Base-by-base conservation (phyloP, 257 asterid genomes). In the Coffea eugenioides region DNA sequence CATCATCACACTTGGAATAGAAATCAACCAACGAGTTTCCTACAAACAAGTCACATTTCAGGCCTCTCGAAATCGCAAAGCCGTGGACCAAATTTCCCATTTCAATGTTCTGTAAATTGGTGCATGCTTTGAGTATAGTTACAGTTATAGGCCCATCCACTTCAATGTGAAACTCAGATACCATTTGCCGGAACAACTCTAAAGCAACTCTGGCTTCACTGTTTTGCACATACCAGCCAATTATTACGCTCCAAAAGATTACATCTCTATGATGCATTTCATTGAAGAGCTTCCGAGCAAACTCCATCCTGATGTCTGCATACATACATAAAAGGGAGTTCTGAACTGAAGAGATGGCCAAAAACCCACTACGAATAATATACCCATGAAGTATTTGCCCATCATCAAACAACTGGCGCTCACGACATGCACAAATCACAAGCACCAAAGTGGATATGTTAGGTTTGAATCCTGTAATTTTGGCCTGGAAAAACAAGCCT, bases 191-290 rank as follows among this genome's bases (percentile, higher is more conserved):
- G 74, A 93, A 94, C 72, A 84, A 77, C 75, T 86, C 85, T 69
- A 90, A 80, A 54, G 93, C 91, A 77, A 75, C 74, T 13, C 62
- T 4, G 61, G 83, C 65, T 71, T 91, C 89, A 67, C 76, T 84
- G 31, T 62, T 67, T 66, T 87, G 89, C 31, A 86, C 86, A 77
- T 91, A 87, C 80, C 92, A 91, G 72, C 88, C 84, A 75, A 91
- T 89, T 86, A 94, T 89, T 84, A 88, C 91, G 80, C 95, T 91
- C 97, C 97, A 94, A 56, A 95, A 87, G 74, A 94, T 89, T 25
- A 91, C 93, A 69, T 94, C 97, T 90, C 88, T 90, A 56, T 86
- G 90, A 80, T 70, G 27, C 85, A 90, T 89, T 84, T 94, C 98
- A 71, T 84, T 88, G 20, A 94, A 94, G 68, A 94, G 90, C 39